Conservation (phyloP, 108 stramenopile species). For the Aurantiochytrium sp. region DNA sequence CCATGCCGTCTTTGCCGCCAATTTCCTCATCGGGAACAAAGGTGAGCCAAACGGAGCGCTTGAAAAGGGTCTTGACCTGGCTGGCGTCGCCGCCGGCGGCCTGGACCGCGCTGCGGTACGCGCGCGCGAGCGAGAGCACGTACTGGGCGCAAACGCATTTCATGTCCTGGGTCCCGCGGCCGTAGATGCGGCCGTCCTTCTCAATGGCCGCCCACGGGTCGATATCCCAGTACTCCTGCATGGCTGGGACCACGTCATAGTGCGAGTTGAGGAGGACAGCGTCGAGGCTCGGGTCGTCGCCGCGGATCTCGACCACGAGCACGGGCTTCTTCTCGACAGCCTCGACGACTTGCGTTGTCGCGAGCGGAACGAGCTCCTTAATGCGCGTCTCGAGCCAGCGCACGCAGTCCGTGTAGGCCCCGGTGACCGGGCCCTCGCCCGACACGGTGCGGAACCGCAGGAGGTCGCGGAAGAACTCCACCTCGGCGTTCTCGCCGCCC, state of each 20-base stretch:
- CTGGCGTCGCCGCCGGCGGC: background rate
- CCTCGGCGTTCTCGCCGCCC: too few species aligned
- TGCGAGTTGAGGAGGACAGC: conserved; percentile 83
- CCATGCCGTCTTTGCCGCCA: conserved; percentile 79
- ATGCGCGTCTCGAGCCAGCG: conserved; percentile 58
- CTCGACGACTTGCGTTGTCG: conserved; percentile 21
- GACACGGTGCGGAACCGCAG: conserved; percentile 71
- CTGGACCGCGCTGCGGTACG: background rate
- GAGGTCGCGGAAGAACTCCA: conserved; percentile 62
- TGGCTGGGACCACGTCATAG: conserved; percentile 92
- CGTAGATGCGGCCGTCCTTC: conserved; percentile 78
- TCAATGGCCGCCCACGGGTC: conserved; percentile 74
- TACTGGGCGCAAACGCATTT: conserved; percentile 94
- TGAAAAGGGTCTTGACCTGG: conserved; percentile 29
- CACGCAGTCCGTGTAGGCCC: conserved; percentile 70
- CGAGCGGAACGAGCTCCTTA: conserved; percentile 34
- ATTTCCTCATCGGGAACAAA: conserved; percentile 68
- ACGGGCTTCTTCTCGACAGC: conserved; percentile 67
- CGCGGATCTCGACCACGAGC: conserved; percentile 76
- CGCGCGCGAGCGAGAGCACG: conserved; percentile 67
- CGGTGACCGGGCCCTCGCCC: conserved; percentile 62
- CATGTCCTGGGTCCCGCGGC: conserved; percentile 91
- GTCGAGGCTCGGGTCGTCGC: conserved; percentile 68
- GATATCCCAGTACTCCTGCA: conserved; percentile 50
- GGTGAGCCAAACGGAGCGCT: conserved; percentile 48